Evolutionary conservation across 768 basidiomycete species (phyloP), one percentile per base, ranked within the genome.

Genomic region (Chlorophyllum brunneum): DNA sequence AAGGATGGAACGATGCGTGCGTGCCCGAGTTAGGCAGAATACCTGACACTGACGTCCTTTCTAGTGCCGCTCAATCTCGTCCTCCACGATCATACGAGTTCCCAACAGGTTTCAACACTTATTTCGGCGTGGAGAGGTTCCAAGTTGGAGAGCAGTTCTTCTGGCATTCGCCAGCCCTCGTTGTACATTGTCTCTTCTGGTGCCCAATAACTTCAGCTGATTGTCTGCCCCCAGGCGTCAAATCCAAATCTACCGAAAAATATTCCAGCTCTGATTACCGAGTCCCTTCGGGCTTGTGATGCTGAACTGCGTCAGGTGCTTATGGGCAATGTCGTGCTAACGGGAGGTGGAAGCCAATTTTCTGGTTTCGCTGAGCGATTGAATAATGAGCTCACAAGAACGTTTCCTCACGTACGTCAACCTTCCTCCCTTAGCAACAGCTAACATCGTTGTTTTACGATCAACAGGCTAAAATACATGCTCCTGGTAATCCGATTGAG

Each of bases 281-380:
- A 86, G 54, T 81, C 92, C 0, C 77, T 98, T 53, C 79, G 84
- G 54, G 80, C 88, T 8, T 92, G 90, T 68, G 97, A 99, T 60
- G 85, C 89, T 0, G 97, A 99, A 66, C 71, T 98, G 51, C 88
- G 95, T 24, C 88, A 91, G 54, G 86, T 89, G 16, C 82, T 99
- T 23, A 80, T 95, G 63, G 83, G 88, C 56, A 98, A 98, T 62
- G 85, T 99, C 46, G 95, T 99, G 42, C 81, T 98, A 40, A 90
- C 92, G n/a, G 97, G 97, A 6, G 95, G 95, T 8, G 90, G 94
- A 31, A 92, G 88, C 52, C 71, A 92, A 38, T 86, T 95, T 54
- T 71, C 86, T 29, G 97, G 97, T 16, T 82, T 98, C 56, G 79
- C 79, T 23, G 94, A 98, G 61, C 80, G 97, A 15, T 74, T 98